Evolutionary conservation across 2,329 filamentous ascomycete species (phyloP).

Genomic region (Trichoderma pleuroti): DNA sequence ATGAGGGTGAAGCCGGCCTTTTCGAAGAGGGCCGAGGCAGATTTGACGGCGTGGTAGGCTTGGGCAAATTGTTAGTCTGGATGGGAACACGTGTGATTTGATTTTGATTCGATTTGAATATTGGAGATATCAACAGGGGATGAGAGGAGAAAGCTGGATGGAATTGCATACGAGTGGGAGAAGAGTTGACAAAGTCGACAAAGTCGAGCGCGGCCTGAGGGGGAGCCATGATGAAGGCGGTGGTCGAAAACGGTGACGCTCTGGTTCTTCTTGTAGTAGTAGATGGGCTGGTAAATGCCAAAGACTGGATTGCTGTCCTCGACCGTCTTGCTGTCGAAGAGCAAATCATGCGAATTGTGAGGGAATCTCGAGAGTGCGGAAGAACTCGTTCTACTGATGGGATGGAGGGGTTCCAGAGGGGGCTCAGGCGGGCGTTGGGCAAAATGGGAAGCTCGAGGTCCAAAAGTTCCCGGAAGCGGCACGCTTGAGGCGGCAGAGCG

Average conservation of each 20-base stretch:
- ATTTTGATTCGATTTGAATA: too few relatives aligned
- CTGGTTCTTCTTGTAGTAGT: background rate
- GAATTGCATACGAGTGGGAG: slow-evolving; percentile 72
- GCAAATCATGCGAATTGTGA: slow-evolving; percentile 12
- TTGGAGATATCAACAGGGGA: background rate
- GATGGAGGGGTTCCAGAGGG: background rate
- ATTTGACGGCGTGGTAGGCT: slow-evolving; percentile 94
- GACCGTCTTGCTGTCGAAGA: background rate
- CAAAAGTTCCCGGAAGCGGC: slow-evolving; percentile 4
- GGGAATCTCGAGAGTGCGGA: background rate
- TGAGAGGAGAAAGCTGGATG: slow-evolving; percentile 6
- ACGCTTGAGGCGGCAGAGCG: background rate
- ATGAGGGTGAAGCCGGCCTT: slow-evolving; percentile 84
- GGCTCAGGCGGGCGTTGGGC: background rate
- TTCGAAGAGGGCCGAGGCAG: slow-evolving; percentile 70
- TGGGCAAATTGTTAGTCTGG: background rate
- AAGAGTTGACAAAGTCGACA: slow-evolving; percentile 88
- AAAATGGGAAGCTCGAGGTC: background rate
- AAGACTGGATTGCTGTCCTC: slow-evolving; percentile 14
- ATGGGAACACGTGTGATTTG: background rate
- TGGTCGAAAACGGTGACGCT: slow-evolving; percentile 22
- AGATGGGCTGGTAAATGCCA: background rate
- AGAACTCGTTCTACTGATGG: background rate
- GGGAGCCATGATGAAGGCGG: slow-evolving; percentile 46
- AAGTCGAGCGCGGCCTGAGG: slow-evolving; percentile 71